Base-by-base conservation (phyloP, 140 eudicot genomes). In the Senecio squalidus region DNA sequence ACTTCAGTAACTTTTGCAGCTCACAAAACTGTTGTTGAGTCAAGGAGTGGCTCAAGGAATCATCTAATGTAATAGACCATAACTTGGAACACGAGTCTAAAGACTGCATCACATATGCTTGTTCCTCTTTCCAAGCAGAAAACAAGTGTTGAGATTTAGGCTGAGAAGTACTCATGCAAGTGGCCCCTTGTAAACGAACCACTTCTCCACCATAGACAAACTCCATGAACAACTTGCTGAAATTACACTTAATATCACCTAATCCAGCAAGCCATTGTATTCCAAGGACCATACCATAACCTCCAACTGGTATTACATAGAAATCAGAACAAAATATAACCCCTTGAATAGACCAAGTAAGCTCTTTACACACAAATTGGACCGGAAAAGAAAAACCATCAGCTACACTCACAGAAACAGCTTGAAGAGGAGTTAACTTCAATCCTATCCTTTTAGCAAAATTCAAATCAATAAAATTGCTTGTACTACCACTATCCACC, bases 331-430 rank as follows among this genome's bases (percentile, higher is more conserved):
- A 5, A 26, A 29, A 55, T 8, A 1, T 1, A 2, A 9, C 44
- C 60, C 60, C 60, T 55, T 55, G 60, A 30, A 55, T 26, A 2
- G 17, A 26, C 44, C 27, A 55, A 6, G 14, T 55, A 2, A 55
- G 5, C 25, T 2, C 27, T 16, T 9, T 55, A 16, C 22, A 16
- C 11, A 5, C 21, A 20, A 6, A 30, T 7, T 31, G 27, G 1
- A 55, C 60, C 2, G 60, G 25, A 8, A 30, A 16, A 3, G 9
- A 6, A 17, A 15, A 29, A 1, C 44, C 60, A 55, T 55, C 44
- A 7, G 61, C 61, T 17, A 55, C 40, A 15, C 4, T 9, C 2
- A 55, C 17, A 9, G 11, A n/a, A 10, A 2, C 16, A 4, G 43
- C 10, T 16, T 31, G 13, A 16, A 30, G 17, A 15, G 61, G 61